Evolutionary conservation across 148 eudicot species (phyloP).

Genomic region (Fallopia convolvulus): DNA sequence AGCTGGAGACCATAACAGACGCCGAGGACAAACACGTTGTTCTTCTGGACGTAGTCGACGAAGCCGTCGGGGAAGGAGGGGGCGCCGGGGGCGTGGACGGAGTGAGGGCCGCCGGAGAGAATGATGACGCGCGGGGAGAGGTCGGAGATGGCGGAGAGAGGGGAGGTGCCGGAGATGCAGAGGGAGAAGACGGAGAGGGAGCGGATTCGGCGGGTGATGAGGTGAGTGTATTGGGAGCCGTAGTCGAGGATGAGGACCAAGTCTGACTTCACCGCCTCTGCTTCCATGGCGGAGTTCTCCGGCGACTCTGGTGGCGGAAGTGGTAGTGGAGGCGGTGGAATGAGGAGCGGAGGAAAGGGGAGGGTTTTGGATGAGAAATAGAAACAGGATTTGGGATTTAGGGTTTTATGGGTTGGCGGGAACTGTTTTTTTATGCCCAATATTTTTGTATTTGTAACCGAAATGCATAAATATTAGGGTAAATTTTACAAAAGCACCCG

Average conservation of each 20-base stretch:
- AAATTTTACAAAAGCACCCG: neutral
- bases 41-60: conserved; percentile 47
- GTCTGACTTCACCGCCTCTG: conserved; percentile 50
- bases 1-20: conserved; percentile 84
- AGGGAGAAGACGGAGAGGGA: conserved; percentile 66
- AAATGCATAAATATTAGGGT: neutral
- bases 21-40: conserved; percentile 62
- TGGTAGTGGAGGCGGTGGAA: neutral
- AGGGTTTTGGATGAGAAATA: neutral
- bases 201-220: conserved; percentile 84
- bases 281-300: conserved; percentile 31
- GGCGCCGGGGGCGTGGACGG: conserved; percentile 71
- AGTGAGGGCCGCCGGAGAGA: conserved; percentile 96
- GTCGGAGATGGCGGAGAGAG: conserved; percentile 58
- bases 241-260: conserved; percentile 66
- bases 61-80: conserved; percentile 74
- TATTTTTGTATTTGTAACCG: neutral
- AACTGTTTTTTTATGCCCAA: neutral
- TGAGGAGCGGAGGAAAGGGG: neutral
- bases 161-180: conserved; percentile 85
- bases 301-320: neutral
- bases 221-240: conserved; percentile 93
- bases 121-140: conserved; percentile 69
- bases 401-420: neutral
- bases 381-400: neutral